phyloP scores from a whole-genome alignment of 805 yeast genomes.

The Zygosaccharomyces pseudorouxii region DNA sequence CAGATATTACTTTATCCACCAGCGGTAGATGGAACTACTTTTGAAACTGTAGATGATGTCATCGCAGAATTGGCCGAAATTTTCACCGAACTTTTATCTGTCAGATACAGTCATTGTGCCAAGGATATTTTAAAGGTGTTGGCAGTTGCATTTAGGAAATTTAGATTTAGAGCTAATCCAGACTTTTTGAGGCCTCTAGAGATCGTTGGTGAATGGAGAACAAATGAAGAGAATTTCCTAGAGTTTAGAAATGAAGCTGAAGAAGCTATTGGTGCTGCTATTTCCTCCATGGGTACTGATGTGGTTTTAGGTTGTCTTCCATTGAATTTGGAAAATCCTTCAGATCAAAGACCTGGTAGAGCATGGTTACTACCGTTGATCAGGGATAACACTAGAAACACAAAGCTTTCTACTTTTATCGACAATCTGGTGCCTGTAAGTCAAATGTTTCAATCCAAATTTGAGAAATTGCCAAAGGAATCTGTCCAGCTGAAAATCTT shows the following conservation, averaged over 20 bases:
- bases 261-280: slow-evolving; percentile 70
- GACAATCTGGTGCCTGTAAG: slow-evolving; percentile 62
- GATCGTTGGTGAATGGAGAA: slow-evolving; percentile 80
- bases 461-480: slow-evolving; percentile 43
- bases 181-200: slow-evolving; percentile 62
- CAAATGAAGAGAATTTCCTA: slow-evolving; percentile 55
- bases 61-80: slow-evolving; percentile 49
- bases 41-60: slow-evolving; percentile 53
- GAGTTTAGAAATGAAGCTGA: slow-evolving; percentile 76
- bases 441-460: slow-evolving; percentile 48
- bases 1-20: slow-evolving; percentile 57
- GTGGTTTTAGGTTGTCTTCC: slow-evolving; percentile 71
- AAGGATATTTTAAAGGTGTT: slow-evolving; percentile 67
- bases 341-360: slow-evolving; percentile 62
- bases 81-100: slow-evolving; percentile 57
- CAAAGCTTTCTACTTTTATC: slow-evolving; percentile 61
- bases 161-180: slow-evolving; percentile 65
- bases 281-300: slow-evolving; percentile 82
- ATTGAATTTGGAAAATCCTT: slow-evolving; percentile 61
- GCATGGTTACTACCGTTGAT: slow-evolving; percentile 93
- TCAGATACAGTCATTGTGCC: slow-evolving; percentile 72
- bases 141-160: slow-evolving; percentile 54
- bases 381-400: slow-evolving; percentile 76
- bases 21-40: slow-evolving; percentile 44
- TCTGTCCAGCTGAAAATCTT: slow-evolving; percentile 73